phyloP scores from a whole-genome alignment of 2,329 filamentous ascomycete genomes.

The Epichloe festucae region DNA sequence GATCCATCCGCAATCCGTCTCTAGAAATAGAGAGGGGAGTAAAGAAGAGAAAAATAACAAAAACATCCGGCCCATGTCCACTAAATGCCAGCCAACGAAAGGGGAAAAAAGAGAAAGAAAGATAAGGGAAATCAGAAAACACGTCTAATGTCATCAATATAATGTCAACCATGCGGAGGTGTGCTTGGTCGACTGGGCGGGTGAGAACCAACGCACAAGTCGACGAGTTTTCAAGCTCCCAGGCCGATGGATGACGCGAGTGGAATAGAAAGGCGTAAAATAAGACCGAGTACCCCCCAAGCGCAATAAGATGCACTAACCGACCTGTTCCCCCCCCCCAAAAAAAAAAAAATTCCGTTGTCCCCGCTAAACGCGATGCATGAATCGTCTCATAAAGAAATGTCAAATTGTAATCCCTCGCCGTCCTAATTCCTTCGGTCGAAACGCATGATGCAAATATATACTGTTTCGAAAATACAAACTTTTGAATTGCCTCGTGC shows the following conservation, averaged over 20 bases:
- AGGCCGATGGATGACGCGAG: neutral
- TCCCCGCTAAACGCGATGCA: conserved; percentile 27
- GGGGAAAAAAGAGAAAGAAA: conserved; percentile 3
- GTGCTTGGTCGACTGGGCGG: neutral
- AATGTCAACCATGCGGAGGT: conserved; percentile 6
- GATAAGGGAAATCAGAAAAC: neutral
- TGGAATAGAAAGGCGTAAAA: conserved; percentile 4
- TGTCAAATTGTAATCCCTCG: neutral
- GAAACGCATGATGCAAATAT: conserved; percentile 17
- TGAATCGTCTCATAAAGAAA: conserved; percentile 17
- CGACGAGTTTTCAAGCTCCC: neutral
- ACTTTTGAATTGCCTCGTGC: conserved; percentile 11
- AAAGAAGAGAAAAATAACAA: neutral
- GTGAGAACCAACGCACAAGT: neutral
- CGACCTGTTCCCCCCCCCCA: neutral
- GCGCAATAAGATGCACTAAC: conserved; percentile 8
- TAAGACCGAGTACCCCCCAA: neutral
- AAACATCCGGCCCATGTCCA: conserved; percentile 5
- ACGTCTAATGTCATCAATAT: conserved; percentile 8
- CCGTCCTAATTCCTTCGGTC: conserved; percentile 10
- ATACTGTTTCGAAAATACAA: conserved; percentile 14
- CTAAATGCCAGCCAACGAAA: conserved; percentile 8
- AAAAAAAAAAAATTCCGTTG: conserved; percentile 13
- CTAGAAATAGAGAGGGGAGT: neutral
- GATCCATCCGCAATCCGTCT: conserved; percentile 3